These are phyloP conservation scores for Mycena rosella DNA, from an alignment of 768 basidiomycete genomes.

Conservation along the genomic window DNA sequence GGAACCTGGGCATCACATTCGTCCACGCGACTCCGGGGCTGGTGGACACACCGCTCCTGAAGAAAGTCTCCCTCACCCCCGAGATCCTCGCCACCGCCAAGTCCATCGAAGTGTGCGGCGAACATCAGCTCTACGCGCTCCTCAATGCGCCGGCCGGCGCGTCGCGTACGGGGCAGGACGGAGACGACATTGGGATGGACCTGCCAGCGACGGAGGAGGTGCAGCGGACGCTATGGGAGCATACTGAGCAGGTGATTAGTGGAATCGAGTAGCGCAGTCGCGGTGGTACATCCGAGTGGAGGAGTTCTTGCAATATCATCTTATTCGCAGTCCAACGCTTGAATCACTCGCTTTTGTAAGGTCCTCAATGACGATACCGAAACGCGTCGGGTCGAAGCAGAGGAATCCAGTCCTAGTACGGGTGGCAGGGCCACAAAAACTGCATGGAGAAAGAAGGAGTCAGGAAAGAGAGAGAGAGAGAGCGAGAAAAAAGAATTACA, in stretches of 20 bases:
- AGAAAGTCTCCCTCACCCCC: conserved; percentile 11
- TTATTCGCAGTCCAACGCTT: conserved; percentile 13
- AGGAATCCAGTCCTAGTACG: neutral
- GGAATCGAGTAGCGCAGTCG: conserved; percentile 15
- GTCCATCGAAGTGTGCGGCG: conserved; percentile 13
- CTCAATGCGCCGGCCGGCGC: conserved; percentile 14
- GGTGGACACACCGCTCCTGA: conserved; percentile 16
- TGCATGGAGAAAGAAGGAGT: no score
- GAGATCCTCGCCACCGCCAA: neutral
- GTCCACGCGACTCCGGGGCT: conserved; percentile 14
- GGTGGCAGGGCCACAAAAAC: neutral
- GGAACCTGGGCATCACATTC: conserved; percentile 16
- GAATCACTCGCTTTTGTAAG: conserved; percentile 4
- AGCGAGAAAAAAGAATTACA: no score
- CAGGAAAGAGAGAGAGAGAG: no score
- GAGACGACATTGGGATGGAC: conserved; percentile 10
- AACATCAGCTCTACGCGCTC: conserved; percentile 12
- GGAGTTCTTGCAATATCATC: conserved; percentile 12
- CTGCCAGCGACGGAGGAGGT: conserved; percentile 17
- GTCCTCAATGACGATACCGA: no score
- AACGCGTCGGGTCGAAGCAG: conserved; percentile 5
- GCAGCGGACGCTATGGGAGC: conserved; percentile 14
- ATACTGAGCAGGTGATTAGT: conserved; percentile 16
- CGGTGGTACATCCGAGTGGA: conserved; percentile 10
- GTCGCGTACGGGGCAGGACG: conserved; percentile 9